Conservation (phyloP, 208 protist genomes). For the Trichomonas gallinae region DNA sequence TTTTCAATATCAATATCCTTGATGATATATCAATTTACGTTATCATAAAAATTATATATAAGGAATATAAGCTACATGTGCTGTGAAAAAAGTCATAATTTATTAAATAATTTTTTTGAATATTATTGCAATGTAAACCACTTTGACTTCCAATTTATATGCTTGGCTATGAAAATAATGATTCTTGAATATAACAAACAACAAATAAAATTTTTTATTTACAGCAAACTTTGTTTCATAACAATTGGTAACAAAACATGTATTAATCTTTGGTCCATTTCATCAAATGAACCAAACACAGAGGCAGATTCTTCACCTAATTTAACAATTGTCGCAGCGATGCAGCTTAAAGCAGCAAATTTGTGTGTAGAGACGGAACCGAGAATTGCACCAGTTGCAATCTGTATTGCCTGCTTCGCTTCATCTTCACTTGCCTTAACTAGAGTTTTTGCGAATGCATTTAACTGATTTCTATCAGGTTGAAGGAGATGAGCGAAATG, state of each 20-base stretch:
- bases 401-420: neutral
- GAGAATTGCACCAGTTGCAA: neutral
- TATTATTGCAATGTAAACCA: too few species aligned
- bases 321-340: neutral
- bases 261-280: neutral
- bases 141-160: too few species aligned
- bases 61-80: too few species aligned
- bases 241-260: neutral
- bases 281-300: neutral
- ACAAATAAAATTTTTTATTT: neutral
- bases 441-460: neutral
- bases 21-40: too few species aligned
- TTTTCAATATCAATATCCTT: too few species aligned
- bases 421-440: neutral
- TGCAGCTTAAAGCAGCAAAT: neutral
- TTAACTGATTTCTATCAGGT: neutral
- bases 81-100: too few species aligned
- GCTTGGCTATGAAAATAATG: too few species aligned
- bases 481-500: neutral
- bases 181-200: neutral
- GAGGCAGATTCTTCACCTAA: neutral
- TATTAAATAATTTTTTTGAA: too few species aligned
- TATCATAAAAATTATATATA: too few species aligned
- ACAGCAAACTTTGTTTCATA: neutral
- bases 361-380: neutral